Conservation (phyloP, 2,329 filamentous ascomycete genomes). For the Cadophora gregata region DNA sequence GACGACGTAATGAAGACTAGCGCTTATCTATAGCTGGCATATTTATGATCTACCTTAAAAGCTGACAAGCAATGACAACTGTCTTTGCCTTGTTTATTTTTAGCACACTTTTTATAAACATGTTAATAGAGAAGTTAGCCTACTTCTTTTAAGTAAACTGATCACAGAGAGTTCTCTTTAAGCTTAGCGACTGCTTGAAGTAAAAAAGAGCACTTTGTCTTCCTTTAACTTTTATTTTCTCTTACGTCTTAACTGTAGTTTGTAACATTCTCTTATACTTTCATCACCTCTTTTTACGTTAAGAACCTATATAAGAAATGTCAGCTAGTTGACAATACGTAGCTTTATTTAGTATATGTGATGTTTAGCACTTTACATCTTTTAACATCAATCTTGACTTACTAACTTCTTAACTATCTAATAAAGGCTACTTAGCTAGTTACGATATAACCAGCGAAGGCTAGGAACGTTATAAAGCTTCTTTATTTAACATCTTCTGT, state of each 20-base stretch:
- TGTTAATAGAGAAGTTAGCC: background rate
- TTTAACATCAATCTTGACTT: constrained; percentile 1
- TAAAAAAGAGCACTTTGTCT: constrained; percentile 9
- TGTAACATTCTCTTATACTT: constrained; percentile 6
- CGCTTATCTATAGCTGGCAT: constrained; percentile 14
- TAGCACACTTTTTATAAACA: constrained; percentile 5
- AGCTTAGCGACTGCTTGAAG: constrained; percentile 12
- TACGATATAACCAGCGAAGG: background rate
- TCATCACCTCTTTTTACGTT: constrained; percentile 3
- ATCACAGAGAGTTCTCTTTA: constrained; percentile 10
- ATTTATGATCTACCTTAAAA: constrained; percentile 11
- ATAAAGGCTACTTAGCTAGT: background rate
- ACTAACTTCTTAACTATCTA: background rate
- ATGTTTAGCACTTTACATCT: background rate
- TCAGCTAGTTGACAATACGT: constrained; percentile 12
- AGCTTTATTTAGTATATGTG: background rate
- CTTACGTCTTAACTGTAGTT: constrained; percentile 1
- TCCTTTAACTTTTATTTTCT: background rate
- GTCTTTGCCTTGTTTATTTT: constrained; percentile 14
- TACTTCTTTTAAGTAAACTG: background rate
- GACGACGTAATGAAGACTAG: constrained; percentile 14
- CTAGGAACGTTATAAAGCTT: background rate
- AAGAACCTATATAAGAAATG: constrained; percentile 14
- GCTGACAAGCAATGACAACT: constrained; percentile 11
- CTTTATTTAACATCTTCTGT: background rate